Conservation (phyloP, 2,329 filamentous ascomycete species). For the Talaromyces sp. region DNA sequence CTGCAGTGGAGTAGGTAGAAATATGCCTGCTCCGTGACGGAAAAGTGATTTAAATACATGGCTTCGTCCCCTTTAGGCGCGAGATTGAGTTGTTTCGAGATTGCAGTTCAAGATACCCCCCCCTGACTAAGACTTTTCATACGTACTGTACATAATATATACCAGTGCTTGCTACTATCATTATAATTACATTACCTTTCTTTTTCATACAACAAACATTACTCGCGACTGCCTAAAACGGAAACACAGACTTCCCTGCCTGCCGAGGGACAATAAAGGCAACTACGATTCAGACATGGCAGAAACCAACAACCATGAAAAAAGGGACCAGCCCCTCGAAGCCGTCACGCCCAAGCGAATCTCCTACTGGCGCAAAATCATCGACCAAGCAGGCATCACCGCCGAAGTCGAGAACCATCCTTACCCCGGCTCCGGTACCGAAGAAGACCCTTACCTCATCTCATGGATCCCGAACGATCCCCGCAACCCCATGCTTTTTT, state of each 20-base stretch:
- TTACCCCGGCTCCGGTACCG: conserved; percentile 39
- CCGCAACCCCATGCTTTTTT: conserved; percentile 40
- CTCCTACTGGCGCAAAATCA: conserved; percentile 34
- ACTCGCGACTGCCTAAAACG: not conserved
- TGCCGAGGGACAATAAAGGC: conserved; percentile 1
- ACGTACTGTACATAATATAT: not conserved
- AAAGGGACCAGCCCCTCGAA: conserved; percentile 23
- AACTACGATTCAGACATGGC: not conserved
- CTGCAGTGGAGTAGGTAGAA: not conserved
- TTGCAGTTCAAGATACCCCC: not conserved
- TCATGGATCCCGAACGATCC: conserved; percentile 44
- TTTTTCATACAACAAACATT: not conserved
- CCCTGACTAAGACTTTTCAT: not conserved
- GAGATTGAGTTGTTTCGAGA: not conserved
- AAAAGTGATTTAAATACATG: not conserved
- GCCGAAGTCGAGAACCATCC: conserved; percentile 33
- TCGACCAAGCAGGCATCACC: conserved; percentile 33
- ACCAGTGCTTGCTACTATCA: not conserved
- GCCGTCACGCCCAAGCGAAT: conserved; percentile 27
- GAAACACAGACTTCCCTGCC: not conserved
- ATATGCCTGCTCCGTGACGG: not conserved
- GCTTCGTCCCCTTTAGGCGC: not conserved
- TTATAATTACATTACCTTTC: not conserved
- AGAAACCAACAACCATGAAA: conserved; percentile 23
- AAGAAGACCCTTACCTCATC: conserved; percentile 43